These are phyloP conservation scores for Galerina marginata DNA, from an alignment of 768 basidiomycete species.

Conservation along the genomic window DNA sequence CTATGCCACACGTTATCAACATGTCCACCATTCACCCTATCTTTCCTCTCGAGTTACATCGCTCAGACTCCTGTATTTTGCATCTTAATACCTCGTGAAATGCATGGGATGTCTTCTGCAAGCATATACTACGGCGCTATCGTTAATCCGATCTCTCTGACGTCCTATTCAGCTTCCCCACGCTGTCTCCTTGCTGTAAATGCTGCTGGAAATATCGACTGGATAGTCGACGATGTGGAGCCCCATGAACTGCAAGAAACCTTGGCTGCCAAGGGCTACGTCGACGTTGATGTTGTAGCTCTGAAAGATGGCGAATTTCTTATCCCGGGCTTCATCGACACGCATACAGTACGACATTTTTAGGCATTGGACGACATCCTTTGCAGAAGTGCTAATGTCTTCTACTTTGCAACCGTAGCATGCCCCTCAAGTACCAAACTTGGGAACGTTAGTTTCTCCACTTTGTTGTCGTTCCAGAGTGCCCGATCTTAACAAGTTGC, in stretches of 20 bases:
- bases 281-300: conserved; percentile 46
- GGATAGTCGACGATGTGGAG: conserved; percentile 68
- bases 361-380: not conserved
- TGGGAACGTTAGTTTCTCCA: conserved; percentile 55
- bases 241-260: conserved; percentile 51
- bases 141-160: conserved; percentile 55
- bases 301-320: conserved; percentile 67
- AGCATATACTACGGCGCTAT: conserved; percentile 57
- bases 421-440: conserved; percentile 80
- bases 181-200: conserved; percentile 61
- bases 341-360: conserved; percentile 73
- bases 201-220: conserved; percentile 59
- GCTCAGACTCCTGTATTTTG: not conserved
- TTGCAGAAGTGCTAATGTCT: not conserved
- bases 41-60: too few species aligned
- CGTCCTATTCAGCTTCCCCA: conserved; percentile 50
- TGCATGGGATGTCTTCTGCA: not conserved
- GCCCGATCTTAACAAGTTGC: not conserved
- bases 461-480: not conserved
- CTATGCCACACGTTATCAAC: too few species aligned
- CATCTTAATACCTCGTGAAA: not conserved
- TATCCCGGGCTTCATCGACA: conserved; percentile 90
- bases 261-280: conserved; percentile 55
- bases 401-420: conserved; percentile 49
- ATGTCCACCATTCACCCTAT: too few species aligned